Evolutionary conservation across 1,284 basidiomycete species (phyloP).

Genomic region (Xanthoconium separans): DNA sequence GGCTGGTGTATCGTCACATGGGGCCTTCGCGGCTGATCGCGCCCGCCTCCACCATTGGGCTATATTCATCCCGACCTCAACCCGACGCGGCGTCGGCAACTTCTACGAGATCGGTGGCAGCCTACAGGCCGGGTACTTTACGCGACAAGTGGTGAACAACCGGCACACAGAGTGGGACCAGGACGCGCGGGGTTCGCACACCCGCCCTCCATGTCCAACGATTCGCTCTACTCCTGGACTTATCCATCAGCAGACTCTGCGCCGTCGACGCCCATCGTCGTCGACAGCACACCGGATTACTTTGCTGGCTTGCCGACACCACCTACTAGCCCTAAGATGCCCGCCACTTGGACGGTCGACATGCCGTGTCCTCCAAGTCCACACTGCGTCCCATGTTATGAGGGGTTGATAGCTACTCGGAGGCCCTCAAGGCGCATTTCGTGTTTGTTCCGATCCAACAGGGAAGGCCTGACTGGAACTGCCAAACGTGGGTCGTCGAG

Average conservation of each 20-base stretch:
- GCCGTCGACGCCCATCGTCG: constrained; percentile 13
- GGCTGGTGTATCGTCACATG: constrained; percentile 10
- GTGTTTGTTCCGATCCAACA: no score
- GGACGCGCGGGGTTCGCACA: no score
- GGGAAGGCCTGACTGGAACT: no score
- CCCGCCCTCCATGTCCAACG: constrained; percentile 1
- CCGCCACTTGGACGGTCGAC: background rate
- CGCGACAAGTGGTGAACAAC: no score
- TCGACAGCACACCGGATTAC: background rate
- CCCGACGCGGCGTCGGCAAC: no score
- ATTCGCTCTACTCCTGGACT: background rate
- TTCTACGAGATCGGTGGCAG: constrained; percentile 15
- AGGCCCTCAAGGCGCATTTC: no score
- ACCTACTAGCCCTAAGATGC: constrained; percentile 3
- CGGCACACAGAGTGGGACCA: no score
- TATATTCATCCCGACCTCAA: no score
- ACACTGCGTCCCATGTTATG: background rate
- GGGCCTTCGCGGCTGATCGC: background rate
- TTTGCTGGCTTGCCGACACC: constrained; percentile 9
- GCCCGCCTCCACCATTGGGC: no score
- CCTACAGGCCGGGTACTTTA: constrained; percentile 11
- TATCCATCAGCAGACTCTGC: constrained; percentile 1
- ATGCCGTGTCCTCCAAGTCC: constrained; percentile 21
- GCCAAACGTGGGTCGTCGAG: no score
- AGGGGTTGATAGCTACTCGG: no score